A percentile compares a stretch with the other conserved stretches of the same genome.
phyloP scores from a whole-genome alignment of 202 grass and related monocot species.

The Zizania palustris region DNA sequence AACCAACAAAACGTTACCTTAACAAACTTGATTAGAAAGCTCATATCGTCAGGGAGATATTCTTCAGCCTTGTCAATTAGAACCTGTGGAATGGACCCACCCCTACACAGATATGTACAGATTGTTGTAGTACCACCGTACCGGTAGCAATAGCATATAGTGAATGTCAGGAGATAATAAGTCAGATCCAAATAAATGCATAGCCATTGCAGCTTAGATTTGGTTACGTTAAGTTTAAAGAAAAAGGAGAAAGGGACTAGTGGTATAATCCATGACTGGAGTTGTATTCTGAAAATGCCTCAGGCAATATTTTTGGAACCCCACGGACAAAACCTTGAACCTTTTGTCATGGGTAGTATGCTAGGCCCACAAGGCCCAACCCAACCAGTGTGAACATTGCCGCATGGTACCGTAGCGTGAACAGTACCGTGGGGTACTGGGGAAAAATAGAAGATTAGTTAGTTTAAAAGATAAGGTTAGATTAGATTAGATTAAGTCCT shows the following conservation, averaged over 20 bases:
- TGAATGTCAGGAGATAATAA: conserved; percentile 13
- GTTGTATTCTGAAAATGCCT: conserved; percentile 4
- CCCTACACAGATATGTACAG: conserved; percentile 54
- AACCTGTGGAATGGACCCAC: conserved; percentile 63
- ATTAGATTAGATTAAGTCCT: no score
- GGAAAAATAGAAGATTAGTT: no score
- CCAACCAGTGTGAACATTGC: no score
- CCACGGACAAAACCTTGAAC: background rate
- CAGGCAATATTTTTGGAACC: conserved; percentile 15
- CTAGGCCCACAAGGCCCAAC: no score
- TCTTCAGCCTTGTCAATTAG: conserved; percentile 81
- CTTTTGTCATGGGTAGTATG: no score
- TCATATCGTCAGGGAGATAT: conserved; percentile 72
- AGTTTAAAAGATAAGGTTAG: no score
- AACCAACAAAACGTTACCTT: conserved; percentile 58
- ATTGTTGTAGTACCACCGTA: conserved; percentile 21
- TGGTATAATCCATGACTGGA: background rate
- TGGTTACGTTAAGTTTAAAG: conserved; percentile 29
- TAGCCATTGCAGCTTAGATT: conserved; percentile 2
- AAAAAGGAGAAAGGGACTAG: conserved; percentile 4
- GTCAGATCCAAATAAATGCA: conserved; percentile 31
- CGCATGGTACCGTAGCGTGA: no score
- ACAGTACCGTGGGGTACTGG: no score
- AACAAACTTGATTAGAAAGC: conserved; percentile 58
- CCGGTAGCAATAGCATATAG: background rate